phyloP scores from a whole-genome alignment of 1,139 yeast species.

The Nakaseomyces nivariensis region DNA sequence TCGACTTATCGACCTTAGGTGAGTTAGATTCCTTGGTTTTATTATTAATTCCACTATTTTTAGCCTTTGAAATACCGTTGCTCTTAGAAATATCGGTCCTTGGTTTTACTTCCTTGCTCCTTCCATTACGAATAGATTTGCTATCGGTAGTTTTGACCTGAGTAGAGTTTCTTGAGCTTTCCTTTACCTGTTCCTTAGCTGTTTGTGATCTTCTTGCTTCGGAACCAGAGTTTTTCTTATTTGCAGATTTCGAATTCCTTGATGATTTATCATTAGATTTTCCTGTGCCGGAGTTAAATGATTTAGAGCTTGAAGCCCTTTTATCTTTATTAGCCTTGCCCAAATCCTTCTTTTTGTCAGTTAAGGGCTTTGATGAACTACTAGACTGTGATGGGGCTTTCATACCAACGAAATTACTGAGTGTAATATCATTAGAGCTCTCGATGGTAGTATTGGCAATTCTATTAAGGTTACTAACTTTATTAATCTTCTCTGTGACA shows the following conservation, averaged over 20 bases:
- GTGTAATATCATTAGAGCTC: slow-evolving; percentile 23
- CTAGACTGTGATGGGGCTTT: neutral
- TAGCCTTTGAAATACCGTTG: no score
- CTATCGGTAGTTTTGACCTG: no score
- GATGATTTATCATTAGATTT: neutral
- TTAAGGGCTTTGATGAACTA: neutral
- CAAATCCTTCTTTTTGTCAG: neutral
- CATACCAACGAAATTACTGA: slow-evolving; percentile 24
- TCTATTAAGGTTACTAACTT: slow-evolving; percentile 19
- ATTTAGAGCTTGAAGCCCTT: neutral
- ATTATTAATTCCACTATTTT: no score
- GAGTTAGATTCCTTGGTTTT: no score
- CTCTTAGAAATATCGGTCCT: no score
- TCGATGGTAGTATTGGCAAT: slow-evolving; percentile 21
- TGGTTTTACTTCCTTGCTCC: no score
- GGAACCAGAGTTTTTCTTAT: neutral
- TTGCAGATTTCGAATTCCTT: neutral
- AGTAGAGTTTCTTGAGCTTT: neutral
- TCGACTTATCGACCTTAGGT: no score
- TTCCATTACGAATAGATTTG: no score
- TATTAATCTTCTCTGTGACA: slow-evolving; percentile 20
- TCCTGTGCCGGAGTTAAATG: neutral
- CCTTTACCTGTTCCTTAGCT: neutral
- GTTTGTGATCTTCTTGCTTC: no score
- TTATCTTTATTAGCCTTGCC: neutral